Evolutionary conservation across 768 basidiomycete species (phyloP).

Genomic region (Grammothele lineata): DNA sequence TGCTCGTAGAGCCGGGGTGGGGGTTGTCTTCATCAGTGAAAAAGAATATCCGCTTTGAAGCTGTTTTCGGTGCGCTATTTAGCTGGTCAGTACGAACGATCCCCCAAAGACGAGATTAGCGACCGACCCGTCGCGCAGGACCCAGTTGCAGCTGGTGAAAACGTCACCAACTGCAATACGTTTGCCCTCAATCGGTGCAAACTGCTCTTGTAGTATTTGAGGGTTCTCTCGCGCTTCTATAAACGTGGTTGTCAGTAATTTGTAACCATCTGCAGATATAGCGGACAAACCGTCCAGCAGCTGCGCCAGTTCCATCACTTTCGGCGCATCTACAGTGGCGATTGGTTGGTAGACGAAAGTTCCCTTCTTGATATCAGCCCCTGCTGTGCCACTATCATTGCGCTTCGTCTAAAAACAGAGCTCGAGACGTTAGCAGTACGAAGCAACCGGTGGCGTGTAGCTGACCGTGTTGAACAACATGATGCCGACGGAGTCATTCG

Average conservation of each 20-base stretch:
- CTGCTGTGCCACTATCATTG: constrained; percentile 32
- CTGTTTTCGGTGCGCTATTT: constrained; percentile 82
- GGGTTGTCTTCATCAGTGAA: constrained; percentile 91
- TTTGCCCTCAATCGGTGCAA: constrained; percentile 55
- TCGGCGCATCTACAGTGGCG: constrained; percentile 71
- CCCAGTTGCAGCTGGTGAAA: constrained; percentile 86
- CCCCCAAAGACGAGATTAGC: no score
- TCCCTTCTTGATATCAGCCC: constrained; percentile 63
- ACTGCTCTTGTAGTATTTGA: constrained; percentile 48
- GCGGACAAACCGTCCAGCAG: constrained; percentile 64
- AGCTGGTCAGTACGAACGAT: no score
- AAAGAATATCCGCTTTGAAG: constrained; percentile 89
- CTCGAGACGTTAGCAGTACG: neutral
- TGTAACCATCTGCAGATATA: neutral
- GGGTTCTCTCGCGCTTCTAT: constrained; percentile 60
- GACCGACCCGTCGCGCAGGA: constrained; percentile 80
- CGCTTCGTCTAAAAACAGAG: constrained; percentile 27
- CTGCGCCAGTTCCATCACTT: constrained; percentile 73
- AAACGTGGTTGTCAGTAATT: neutral
- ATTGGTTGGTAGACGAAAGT: constrained; percentile 76
- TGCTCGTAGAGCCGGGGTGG: constrained; percentile 46
- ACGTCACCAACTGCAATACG: constrained; percentile 83
- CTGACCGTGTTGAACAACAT: constrained; percentile 90
- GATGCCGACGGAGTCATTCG: constrained; percentile 87
- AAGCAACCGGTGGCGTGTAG: neutral